phyloP scores from a whole-genome alignment of 495 filamentous ascomycete species.

The Daldinia grandis region DNA sequence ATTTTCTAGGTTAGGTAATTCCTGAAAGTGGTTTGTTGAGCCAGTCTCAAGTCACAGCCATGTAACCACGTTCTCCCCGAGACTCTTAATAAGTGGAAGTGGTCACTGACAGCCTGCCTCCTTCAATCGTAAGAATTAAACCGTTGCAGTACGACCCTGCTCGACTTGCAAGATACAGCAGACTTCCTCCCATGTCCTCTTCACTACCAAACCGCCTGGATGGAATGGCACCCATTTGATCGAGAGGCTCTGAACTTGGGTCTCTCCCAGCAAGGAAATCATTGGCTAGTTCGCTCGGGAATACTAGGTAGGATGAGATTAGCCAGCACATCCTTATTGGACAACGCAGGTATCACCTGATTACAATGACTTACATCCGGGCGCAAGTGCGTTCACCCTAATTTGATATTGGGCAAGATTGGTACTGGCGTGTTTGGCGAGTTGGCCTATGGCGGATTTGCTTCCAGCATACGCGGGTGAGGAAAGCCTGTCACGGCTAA shows the following conservation, averaged over 20 bases:
- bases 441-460: slow-evolving; percentile 62
- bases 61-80: background rate
- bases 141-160: slow-evolving; percentile 69
- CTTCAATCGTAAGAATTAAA: slow-evolving; percentile 61
- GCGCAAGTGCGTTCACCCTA: slow-evolving; percentile 64
- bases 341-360: background rate
- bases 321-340: background rate
- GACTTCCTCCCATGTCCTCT: slow-evolving; percentile 66
- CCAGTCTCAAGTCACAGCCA: background rate
- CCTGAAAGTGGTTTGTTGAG: background rate
- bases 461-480: slow-evolving; percentile 61
- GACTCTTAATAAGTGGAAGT: slow-evolving; percentile 54
- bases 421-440: slow-evolving; percentile 63
- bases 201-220: slow-evolving; percentile 58
- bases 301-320: slow-evolving; percentile 49
- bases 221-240: slow-evolving; percentile 56
- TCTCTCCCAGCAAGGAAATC: slow-evolving; percentile 50
- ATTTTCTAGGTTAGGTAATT: no score
- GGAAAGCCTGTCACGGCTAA: slow-evolving; percentile 53
- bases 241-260: slow-evolving; percentile 48
- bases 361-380: slow-evolving; percentile 57
- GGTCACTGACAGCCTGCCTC: slow-evolving; percentile 59
- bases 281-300: slow-evolving; percentile 63
- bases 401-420: slow-evolving; percentile 58
- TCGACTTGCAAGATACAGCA: slow-evolving; percentile 65